Evolutionary conservation across 441 rosid species (phyloP).

Genomic region (Capsella rubella): DNA sequence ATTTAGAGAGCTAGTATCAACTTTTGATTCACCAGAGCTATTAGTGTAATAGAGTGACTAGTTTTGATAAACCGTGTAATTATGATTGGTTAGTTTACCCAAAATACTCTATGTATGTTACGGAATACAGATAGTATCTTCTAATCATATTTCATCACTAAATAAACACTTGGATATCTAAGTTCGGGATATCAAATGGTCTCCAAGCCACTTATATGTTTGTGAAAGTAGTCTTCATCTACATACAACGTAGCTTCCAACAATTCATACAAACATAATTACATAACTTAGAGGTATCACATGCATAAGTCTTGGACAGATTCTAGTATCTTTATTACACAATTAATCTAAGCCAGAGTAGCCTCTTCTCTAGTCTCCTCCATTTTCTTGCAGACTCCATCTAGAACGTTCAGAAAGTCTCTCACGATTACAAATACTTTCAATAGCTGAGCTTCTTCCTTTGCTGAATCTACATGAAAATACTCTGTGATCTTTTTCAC

Average conservation of each 20-base stretch:
- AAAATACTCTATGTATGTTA: too few species aligned
- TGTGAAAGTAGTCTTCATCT: not conserved
- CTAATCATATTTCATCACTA: not conserved
- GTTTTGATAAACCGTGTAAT: not conserved
- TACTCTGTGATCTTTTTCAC: slow-evolving; percentile 50
- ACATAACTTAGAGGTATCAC: slow-evolving; percentile 29
- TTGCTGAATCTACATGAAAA: slow-evolving; percentile 50
- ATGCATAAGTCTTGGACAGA: slow-evolving; percentile 20
- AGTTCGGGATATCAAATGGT: not conserved
- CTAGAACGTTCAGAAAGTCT: slow-evolving; percentile 47
- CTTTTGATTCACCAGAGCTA: not conserved
- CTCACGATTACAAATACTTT: slow-evolving; percentile 46
- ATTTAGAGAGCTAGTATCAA: slow-evolving; percentile 41
- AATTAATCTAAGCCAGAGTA: slow-evolving; percentile 17
- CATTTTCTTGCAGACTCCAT: slow-evolving; percentile 46
- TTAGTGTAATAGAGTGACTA: not conserved
- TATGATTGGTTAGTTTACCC: not conserved
- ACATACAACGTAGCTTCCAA: slow-evolving; percentile 8
- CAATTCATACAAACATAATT: slow-evolving; percentile 31
- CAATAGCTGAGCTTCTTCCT: slow-evolving; percentile 51
- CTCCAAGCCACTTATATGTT: slow-evolving; percentile 5
- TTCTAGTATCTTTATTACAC: slow-evolving; percentile 11
- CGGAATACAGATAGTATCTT: too few species aligned
- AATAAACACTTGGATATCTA: not conserved
- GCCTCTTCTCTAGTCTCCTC: slow-evolving; percentile 20